Percentiles rank a stretch among this genome's conserved stretches.
phyloP scores from a whole-genome alignment of 2,329 filamentous ascomycete genomes.

The Phaeoacremonium minimum region DNA sequence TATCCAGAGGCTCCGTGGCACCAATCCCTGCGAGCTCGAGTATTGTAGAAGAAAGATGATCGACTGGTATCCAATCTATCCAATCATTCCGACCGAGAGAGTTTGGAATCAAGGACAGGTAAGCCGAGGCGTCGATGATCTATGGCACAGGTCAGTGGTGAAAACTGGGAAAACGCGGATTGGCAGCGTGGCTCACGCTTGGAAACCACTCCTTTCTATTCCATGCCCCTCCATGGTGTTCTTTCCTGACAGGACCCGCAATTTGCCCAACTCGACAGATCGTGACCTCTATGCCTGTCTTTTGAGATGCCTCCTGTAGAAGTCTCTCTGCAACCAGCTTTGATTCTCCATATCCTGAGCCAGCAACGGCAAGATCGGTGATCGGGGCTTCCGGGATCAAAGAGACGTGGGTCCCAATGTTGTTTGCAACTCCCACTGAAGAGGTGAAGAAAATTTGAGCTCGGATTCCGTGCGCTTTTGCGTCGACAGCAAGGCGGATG shows the following conservation, averaged over 20 bases:
- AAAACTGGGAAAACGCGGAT: slow-evolving; percentile 24
- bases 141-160: background rate
- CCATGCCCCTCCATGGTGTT: background rate
- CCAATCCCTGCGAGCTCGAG: background rate
- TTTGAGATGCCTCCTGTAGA: slow-evolving; percentile 9
- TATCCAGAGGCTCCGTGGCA: background rate
- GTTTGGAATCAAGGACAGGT: background rate
- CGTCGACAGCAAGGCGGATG: slow-evolving; percentile 28
- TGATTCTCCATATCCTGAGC: slow-evolving; percentile 6
- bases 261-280: slow-evolving; percentile 19
- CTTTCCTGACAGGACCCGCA: slow-evolving; percentile 6
- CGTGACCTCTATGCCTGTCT: slow-evolving; percentile 8
- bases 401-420: background rate
- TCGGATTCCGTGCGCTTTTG: background rate
- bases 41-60: slow-evolving; percentile 2
- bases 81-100: slow-evolving; percentile 2
- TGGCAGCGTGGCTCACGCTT: background rate
- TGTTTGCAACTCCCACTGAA: slow-evolving; percentile 7
- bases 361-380: background rate
- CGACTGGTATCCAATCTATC: slow-evolving; percentile 6
- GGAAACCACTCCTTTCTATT: slow-evolving; percentile 4
- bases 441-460: slow-evolving; percentile 10
- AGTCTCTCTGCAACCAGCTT: slow-evolving; percentile 10
- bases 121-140: slow-evolving; percentile 2
- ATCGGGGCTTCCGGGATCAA: slow-evolving; percentile 1